phyloP scores from a whole-genome alignment of 1,284 basidiomycete genomes.

The Puccinia brachypodii region DNA sequence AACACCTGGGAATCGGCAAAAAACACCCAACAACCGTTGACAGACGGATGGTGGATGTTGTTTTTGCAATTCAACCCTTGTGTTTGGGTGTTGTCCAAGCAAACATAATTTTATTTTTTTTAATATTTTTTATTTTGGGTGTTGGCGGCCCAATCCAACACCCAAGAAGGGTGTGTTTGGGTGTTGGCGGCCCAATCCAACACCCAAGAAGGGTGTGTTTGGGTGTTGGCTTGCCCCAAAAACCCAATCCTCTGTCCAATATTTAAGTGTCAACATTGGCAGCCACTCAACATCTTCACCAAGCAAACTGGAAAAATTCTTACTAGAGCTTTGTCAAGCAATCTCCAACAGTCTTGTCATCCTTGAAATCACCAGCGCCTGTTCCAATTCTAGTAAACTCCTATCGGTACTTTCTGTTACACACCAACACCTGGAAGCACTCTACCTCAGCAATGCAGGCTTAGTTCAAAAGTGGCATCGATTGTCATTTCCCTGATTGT shows the following conservation, averaged over 20 bases:
- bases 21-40: too few relatives aligned
- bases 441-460: conserved; percentile 17
- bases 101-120: too few relatives aligned
- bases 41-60: too few relatives aligned
- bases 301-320: conserved; percentile 6
- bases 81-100: too few relatives aligned
- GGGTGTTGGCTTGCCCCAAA: too few relatives aligned
- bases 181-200: too few relatives aligned
- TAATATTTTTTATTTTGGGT: too few relatives aligned
- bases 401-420: neutral
- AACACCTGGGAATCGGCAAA: too few relatives aligned
- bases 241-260: neutral
- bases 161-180: too few relatives aligned
- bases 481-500: conserved; percentile 21
- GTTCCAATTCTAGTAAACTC: conserved; percentile 23
- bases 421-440: conserved; percentile 18
- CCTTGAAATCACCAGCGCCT: conserved; percentile 25
- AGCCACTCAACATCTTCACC: neutral
- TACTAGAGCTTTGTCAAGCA: neutral
- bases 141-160: too few relatives aligned
- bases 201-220: too few relatives aligned
- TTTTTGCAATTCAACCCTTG: too few relatives aligned
- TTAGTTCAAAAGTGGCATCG: conserved; percentile 19
- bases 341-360: conserved; percentile 14
- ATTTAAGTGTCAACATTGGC: conserved; percentile 21